Conservation (phyloP, 192 early-diverging fungal genomes). For the Coemansia sp. region DNA sequence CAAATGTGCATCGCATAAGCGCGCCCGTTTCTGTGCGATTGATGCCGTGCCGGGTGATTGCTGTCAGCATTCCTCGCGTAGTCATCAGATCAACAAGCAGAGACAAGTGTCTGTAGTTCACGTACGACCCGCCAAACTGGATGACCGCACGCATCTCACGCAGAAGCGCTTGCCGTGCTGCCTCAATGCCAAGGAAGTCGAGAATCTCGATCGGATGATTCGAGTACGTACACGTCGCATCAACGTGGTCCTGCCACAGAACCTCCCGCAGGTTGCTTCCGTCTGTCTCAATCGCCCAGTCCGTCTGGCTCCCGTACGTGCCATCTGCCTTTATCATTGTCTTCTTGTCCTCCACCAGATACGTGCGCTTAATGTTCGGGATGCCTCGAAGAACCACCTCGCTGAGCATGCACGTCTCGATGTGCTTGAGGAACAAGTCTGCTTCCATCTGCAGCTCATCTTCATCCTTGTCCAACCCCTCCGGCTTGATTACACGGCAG, state of each 20-base stretch:
- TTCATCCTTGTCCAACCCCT: constrained; percentile 58
- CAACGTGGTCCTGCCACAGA: constrained; percentile 81
- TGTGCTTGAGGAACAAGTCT: constrained; percentile 83
- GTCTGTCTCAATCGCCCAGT: constrained; percentile 89
- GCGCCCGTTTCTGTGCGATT: constrained; percentile 94
- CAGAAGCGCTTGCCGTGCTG: constrained; percentile 85
- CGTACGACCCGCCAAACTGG: constrained; percentile 94
- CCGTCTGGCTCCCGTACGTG: constrained; percentile 62
- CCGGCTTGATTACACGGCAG: constrained; percentile 78
- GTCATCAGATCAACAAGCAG: constrained; percentile 98
- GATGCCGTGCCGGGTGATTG: constrained; percentile 98
- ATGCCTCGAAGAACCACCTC: constrained; percentile 89
- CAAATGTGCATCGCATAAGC: constrained; percentile 93
- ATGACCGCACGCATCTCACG: constrained; percentile 91
- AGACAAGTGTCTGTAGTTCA: constrained; percentile 97
- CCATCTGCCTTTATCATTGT: constrained; percentile 58
- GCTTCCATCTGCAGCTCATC: constrained; percentile 66
- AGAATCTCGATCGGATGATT: constrained; percentile 93
- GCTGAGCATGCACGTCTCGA: constrained; percentile 86
- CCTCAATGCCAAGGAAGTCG: constrained; percentile 95
- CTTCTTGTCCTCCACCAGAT: constrained; percentile 46
- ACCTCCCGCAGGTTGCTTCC: constrained; percentile 90
- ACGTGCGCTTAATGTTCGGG: constrained; percentile 79
- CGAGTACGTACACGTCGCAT: constrained; percentile 77
- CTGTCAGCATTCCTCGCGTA: constrained; percentile 86